Conservation (phyloP, 2,329 filamentous ascomycete genomes). For the Botryotinia calthae region DNA sequence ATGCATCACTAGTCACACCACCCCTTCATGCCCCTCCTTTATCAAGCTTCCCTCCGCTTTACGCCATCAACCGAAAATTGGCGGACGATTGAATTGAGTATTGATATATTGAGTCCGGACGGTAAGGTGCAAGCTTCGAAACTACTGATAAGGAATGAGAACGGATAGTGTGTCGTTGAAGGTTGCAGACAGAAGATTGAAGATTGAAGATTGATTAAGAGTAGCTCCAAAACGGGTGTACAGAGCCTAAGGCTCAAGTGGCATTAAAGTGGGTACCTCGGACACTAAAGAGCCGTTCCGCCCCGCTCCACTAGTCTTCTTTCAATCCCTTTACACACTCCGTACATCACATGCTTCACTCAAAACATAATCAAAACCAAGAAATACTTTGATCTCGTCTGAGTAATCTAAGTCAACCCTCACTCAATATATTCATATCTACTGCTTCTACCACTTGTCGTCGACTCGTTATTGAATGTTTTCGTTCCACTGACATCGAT, state of each 20-base stretch:
- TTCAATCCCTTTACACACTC: neutral
- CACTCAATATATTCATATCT: neutral
- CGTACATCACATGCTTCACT: constrained; percentile 12
- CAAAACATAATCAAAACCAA: constrained; percentile 5
- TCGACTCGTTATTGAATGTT: neutral
- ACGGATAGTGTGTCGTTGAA: neutral
- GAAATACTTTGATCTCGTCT: neutral
- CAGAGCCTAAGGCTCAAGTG: neutral
- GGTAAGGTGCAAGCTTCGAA: neutral
- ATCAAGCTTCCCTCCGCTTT: neutral
- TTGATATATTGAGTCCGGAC: neutral
- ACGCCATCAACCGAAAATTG: neutral
- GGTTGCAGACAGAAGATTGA: neutral
- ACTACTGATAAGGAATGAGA: neutral
- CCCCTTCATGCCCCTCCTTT: neutral
- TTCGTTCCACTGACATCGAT: neutral
- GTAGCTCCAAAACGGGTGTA: neutral
- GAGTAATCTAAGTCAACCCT: neutral
- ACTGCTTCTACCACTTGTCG: neutral
- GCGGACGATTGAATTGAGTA: neutral
- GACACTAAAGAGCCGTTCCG: constrained; percentile 2
- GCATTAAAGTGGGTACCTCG: neutral
- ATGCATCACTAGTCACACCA: neutral
- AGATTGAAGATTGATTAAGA: neutral
- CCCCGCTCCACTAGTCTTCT: constrained; percentile 1